These are phyloP conservation scores for Ambrosiella cleistominuta DNA, from an alignment of 2,329 filamentous ascomycete species.

Conservation along the genomic window DNA sequence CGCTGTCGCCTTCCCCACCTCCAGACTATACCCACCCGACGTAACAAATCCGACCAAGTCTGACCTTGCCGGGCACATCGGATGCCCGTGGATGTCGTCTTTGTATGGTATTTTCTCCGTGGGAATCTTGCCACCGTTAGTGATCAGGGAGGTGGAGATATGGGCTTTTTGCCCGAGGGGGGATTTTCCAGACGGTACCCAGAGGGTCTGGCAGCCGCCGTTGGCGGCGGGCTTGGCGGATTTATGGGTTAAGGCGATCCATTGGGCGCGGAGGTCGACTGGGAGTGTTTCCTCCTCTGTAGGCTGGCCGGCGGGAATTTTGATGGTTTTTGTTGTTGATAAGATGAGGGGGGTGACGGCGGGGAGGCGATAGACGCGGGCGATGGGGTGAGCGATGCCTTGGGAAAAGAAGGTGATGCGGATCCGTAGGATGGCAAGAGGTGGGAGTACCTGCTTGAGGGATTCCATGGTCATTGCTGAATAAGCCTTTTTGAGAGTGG, in stretches of 20 bases:
- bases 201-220: constrained; percentile 15
- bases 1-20: constrained; percentile 56
- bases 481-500: constrained; percentile 15
- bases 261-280: constrained; percentile 43
- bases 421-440: constrained; percentile 35
- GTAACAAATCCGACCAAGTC: constrained; percentile 86
- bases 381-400: constrained; percentile 53
- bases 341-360: constrained; percentile 11
- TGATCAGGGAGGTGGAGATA: constrained; percentile 31
- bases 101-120: constrained; percentile 20
- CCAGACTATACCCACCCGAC: constrained; percentile 65
- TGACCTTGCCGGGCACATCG: constrained; percentile 50
- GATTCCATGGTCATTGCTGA: not conserved
- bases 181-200: not conserved
- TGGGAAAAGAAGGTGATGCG: constrained; percentile 49
- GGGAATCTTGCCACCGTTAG: constrained; percentile 9
- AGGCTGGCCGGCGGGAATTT: constrained; percentile 29
- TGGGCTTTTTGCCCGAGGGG: constrained; percentile 26
- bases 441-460: not conserved
- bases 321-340: constrained; percentile 14
- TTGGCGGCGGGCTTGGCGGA: constrained; percentile 13
- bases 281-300: constrained; percentile 23
- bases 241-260: constrained; percentile 39
- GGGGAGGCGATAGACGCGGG: constrained; percentile 69
- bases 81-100: constrained; percentile 31